phyloP scores from a whole-genome alignment of 129 eudicot genomes.

The Solidago caesia region DNA sequence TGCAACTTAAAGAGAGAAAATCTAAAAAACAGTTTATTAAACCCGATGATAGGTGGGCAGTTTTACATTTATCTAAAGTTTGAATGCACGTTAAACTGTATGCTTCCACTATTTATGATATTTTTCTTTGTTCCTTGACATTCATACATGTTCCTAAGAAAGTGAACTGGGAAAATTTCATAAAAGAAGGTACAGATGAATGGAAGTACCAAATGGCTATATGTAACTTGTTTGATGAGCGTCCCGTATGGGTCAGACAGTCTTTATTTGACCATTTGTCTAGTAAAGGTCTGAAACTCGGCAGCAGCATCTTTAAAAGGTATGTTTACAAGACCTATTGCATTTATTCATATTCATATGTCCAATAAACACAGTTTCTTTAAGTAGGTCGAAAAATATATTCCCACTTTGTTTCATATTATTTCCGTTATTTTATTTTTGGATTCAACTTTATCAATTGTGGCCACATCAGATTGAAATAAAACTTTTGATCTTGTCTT shows the following conservation, averaged over 20 bases:
- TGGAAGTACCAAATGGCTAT: slow-evolving; percentile 75
- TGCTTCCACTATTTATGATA: background rate
- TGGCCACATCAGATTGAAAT: background rate
- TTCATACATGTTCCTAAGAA: slow-evolving; percentile 81
- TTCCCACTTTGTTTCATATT: background rate
- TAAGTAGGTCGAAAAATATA: too few species aligned
- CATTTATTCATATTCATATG: background rate
- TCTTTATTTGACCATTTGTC: slow-evolving; percentile 63
- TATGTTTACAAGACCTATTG: slow-evolving; percentile 17
- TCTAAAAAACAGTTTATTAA: background rate
- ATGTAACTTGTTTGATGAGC: slow-evolving; percentile 76
- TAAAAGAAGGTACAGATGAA: slow-evolving; percentile 58
- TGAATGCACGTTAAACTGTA: too few species aligned
- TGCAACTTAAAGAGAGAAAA: too few species aligned
- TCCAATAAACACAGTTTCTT: too few species aligned
- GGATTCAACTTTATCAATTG: background rate
- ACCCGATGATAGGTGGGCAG: background rate
- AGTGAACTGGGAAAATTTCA: slow-evolving; percentile 68
- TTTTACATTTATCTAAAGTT: background rate
- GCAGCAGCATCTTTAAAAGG: slow-evolving; percentile 52
- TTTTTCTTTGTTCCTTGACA: slow-evolving; percentile 44
- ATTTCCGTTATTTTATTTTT: background rate
- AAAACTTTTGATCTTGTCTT: background rate
- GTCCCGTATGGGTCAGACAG: slow-evolving; percentile 75
- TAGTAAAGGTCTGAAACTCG: slow-evolving; percentile 49